Evolutionary conservation across 163 green algal genomes (phyloP), one percentile per base, ranked within the genome.

Genomic region (Smithsoniella earleae): DNA sequence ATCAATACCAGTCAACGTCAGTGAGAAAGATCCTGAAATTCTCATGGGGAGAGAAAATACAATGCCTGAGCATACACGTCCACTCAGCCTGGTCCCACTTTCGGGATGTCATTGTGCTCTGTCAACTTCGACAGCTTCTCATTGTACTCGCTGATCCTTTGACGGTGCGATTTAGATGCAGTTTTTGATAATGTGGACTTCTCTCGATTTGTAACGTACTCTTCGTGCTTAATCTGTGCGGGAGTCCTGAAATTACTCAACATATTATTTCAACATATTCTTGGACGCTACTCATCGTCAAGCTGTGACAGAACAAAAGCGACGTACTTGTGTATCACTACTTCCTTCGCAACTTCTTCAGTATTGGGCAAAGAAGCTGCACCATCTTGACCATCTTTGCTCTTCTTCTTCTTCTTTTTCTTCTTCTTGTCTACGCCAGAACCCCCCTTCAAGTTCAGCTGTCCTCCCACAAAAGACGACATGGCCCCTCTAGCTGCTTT

Each of bases 41-140:
- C n/a, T n/a, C n/a, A n/a, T n/a, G n/a, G n/a, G n/a, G n/a, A n/a
- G n/a, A n/a, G n/a, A n/a, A n/a, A n/a, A n/a, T n/a, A n/a, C n/a
- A n/a, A n/a, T n/a, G n/a, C n/a, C n/a, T n/a, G n/a, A n/a, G n/a
- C n/a, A n/a, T n/a, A n/a, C n/a, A n/a, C n/a, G n/a, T n/a, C 16
- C 49, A 13, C 49, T 64, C 13, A 69, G 58, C 58, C 58, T 38
- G 58, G 58, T n/a, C 58, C 58, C 16, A 69, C 58, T 31, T 69
- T 69, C 16, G 58, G 58, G 25, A 69, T 69, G 25, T 69, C 58
- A 34, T 69, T 69, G 58, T 69, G 58, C 34, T 69, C 58, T 25
- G 58, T 69, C 25, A 69, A 13, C 58, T 69, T 18, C 20, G 58
- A 69, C 3, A 69, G 58, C 58, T 69, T 69, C n/a, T 69, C 25